Percentiles rank a stretch among this genome's conserved stretches.
These are phyloP conservation scores for Xylaria multiplex DNA, from an alignment of 2,329 filamentous ascomycete genomes.

Conservation along the genomic window DNA sequence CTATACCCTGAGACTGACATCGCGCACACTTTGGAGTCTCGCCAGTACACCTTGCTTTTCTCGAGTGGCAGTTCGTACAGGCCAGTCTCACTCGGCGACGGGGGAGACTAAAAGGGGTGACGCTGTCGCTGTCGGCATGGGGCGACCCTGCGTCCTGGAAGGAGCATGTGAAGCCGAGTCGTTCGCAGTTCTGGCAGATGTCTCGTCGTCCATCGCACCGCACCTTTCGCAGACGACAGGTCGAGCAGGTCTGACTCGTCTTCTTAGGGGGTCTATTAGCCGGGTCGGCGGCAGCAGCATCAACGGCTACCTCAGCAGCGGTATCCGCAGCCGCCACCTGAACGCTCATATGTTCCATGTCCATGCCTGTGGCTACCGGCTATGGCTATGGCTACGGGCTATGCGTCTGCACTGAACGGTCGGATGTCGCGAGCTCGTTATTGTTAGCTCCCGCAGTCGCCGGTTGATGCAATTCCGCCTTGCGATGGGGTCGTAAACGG, in stretches of 20 bases:
- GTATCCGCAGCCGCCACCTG: conserved; percentile 50
- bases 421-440: conserved; percentile 31
- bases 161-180: conserved; percentile 66
- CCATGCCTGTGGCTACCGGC: conserved; percentile 41
- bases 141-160: conserved; percentile 60
- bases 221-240: conserved; percentile 66
- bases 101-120: conserved; percentile 57
- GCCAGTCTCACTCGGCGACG: conserved; percentile 66
- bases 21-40: conserved; percentile 65
- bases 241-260: conserved; percentile 60
- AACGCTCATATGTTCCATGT: conserved; percentile 51
- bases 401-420: conserved; percentile 2
- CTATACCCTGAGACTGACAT: conserved; percentile 62
- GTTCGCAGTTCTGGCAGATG: conserved; percentile 67
- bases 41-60: conserved; percentile 69
- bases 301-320: conserved; percentile 50
- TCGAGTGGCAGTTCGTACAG: conserved; percentile 66
- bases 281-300: conserved; percentile 48
- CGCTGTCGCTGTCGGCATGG: conserved; percentile 48
- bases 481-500: conserved; percentile 35
- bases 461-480: conserved; percentile 35
- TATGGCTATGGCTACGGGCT: background rate
- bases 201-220: conserved; percentile 65
- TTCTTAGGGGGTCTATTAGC: conserved; percentile 49
- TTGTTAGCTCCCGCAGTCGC: conserved; percentile 36